Evolutionary conservation across 768 basidiomycete species (phyloP).

Genomic region (Holtermanniella nyarrowii): DNA sequence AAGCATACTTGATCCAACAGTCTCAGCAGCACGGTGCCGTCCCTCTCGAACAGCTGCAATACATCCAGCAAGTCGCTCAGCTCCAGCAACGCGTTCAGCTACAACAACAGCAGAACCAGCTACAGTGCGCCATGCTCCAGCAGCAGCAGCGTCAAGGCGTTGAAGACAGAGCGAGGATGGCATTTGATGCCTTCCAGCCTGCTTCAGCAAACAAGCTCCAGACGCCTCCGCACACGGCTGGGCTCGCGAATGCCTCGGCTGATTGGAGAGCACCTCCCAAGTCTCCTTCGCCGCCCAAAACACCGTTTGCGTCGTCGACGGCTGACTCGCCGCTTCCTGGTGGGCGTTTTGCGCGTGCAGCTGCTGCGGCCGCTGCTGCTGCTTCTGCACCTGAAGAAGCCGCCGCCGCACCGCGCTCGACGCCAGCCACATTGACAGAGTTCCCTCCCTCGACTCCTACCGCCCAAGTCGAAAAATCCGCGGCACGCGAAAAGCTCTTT

Average conservation of each 20-base stretch:
- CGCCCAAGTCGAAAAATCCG: neutral
- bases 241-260: no score
- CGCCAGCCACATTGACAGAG: neutral
- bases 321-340: neutral
- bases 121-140: conserved; percentile 12
- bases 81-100: conserved; percentile 9
- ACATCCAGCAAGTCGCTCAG: conserved; percentile 8
- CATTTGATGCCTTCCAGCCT: neutral
- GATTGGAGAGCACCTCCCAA: neutral
- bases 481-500: neutral
- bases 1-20: conserved; percentile 1
- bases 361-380: neutral
- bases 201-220: no score
- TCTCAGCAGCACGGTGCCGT: conserved; percentile 7
- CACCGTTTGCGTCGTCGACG: neutral
- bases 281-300: neutral
- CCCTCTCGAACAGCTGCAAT: conserved; percentile 7
- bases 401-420: neutral
- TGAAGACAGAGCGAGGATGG: neutral
- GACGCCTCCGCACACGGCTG: neutral
- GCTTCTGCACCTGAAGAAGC: neutral
- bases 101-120: conserved; percentile 9
- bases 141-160: conserved; percentile 4
- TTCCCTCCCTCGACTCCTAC: neutral
- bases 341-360: neutral